A percentile compares a stretch with the other conserved stretches of the same genome.
Evolutionary conservation across 2,329 filamentous ascomycete genomes (phyloP).

Genomic region (Ophiostoma montium): DNA sequence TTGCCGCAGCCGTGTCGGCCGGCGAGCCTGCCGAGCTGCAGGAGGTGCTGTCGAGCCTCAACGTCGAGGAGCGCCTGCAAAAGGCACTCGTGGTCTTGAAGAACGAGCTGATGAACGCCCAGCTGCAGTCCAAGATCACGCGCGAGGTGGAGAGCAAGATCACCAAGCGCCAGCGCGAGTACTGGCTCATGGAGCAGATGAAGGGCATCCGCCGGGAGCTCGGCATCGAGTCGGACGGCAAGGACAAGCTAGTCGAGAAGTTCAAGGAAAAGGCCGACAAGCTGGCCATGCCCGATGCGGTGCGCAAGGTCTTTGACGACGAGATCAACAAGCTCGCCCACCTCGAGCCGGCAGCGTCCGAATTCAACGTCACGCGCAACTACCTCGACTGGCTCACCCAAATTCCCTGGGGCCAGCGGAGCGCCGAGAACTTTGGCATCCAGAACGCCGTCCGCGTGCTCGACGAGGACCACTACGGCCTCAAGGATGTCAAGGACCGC

Average conservation of each 20-base stretch:
- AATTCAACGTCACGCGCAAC: conserved; percentile 97
- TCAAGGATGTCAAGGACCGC: conserved; percentile 97
- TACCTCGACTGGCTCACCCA: conserved; percentile 98
- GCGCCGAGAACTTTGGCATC: conserved; percentile 93
- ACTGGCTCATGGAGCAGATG: conserved; percentile 99
- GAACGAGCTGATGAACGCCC: conserved; percentile 96
- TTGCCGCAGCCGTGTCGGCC: conserved; percentile 90
- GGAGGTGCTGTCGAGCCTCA: conserved; percentile 74
- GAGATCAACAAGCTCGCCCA: conserved; percentile 95
- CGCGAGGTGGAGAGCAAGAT: conserved; percentile 98
- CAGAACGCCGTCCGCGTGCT: conserved; percentile 78
- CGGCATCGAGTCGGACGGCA: conserved; percentile 92
- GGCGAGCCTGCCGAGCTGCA: conserved; percentile 87
- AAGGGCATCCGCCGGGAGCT: conserved; percentile 93
- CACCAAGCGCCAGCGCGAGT: conserved; percentile 90
- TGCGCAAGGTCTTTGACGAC: conserved; percentile 96
- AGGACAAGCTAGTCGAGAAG: conserved; percentile 93
- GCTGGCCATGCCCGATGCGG: conserved; percentile 89
- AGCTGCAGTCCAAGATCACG: conserved; percentile 90
- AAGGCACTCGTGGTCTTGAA: conserved; percentile 88
- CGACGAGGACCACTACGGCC: conserved; percentile 90
- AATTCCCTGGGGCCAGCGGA: conserved; percentile 92
- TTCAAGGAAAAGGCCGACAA: conserved; percentile 93
- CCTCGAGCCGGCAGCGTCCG: conserved; percentile 86
- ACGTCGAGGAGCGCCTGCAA: conserved; percentile 82